Conservation (phyloP, 768 basidiomycete genomes). For the Podaxis mareebaensis region DNA sequence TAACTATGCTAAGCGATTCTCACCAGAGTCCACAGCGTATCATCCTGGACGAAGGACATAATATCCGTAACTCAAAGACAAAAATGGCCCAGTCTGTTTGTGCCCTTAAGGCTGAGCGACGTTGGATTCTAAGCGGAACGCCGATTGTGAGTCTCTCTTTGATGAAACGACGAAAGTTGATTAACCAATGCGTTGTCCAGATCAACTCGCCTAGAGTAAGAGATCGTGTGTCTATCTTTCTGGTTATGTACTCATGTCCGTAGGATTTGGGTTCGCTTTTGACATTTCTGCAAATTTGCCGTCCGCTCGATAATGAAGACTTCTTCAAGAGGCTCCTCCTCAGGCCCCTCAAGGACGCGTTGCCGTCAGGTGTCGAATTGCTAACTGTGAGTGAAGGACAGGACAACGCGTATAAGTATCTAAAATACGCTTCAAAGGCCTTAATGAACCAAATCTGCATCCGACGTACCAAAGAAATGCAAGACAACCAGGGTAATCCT, state of each 20-base stretch:
- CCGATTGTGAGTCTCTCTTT: slow-evolving; percentile 68
- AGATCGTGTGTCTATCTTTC: not conserved
- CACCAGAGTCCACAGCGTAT: slow-evolving; percentile 48
- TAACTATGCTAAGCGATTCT: not conserved
- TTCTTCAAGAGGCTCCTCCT: slow-evolving; percentile 80
- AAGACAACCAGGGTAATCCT: slow-evolving; percentile 71
- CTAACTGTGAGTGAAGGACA: slow-evolving; percentile 52
- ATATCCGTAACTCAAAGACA: slow-evolving; percentile 81
- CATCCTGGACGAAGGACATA: slow-evolving; percentile 89
- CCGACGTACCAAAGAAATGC: slow-evolving; percentile 89
- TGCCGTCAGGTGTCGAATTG: slow-evolving; percentile 66
- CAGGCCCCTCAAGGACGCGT: slow-evolving; percentile 73
- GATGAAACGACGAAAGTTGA: slow-evolving; percentile 2
- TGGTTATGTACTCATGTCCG: not conserved
- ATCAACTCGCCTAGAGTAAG: slow-evolving; percentile 76
- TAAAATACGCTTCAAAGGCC: slow-evolving; percentile 41
- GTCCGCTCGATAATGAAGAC: slow-evolving; percentile 79
- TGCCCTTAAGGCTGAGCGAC: slow-evolving; percentile 63
- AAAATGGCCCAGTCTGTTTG: slow-evolving; percentile 77
- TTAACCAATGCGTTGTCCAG: slow-evolving; percentile 32
- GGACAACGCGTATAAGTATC: slow-evolving; percentile 11
- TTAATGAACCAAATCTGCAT: slow-evolving; percentile 80
- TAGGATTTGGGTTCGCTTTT: slow-evolving; percentile 88
- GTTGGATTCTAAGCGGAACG: slow-evolving; percentile 83
- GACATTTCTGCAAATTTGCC: slow-evolving; percentile 83